Base-by-base conservation (phyloP, 768 basidiomycete genomes). In the Boletus rubescentipes region DNA sequence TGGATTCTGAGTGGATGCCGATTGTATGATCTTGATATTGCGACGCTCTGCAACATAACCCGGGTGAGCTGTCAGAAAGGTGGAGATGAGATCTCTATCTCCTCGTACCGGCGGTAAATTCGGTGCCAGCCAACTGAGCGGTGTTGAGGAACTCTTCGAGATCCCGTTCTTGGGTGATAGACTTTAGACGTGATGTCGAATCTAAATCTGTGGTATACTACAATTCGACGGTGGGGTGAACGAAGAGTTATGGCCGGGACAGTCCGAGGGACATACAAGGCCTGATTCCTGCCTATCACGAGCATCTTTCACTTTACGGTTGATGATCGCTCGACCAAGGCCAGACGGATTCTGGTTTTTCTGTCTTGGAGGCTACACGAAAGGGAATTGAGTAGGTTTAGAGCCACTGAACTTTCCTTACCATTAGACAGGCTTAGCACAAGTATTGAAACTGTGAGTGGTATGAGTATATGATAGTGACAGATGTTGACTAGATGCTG, bases 141-240 rank as follows among this genome's bases (percentile, higher is more conserved):
- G 92, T 97, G 66, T 84, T 95, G 51, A 99, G 72, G 69, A 99
- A 99, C 72, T 95, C 96, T 61, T 98, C 94, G 18, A 99, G 77
- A 75, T 98, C 94, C 51, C 85, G 77, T 73, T 99, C 96, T 73
- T 98, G 95, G 0, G 97, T 99, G 20, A 99, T 86, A 0, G 96
- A 98, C 67, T 87, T 84, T 35, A 99, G 79, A 32, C 85, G 85
- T 49, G 77, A 78, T 8, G 84, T 79, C 11, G 79, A 69, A 51
- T 90, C 87, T 18, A 85, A 46, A 62, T 96, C 93, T 2, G 89
- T 86, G 5, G 83, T 81, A 70, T 89, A 93, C 91, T 66, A 15
- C 14, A 3, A 31, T 18, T 37, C 7, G 3, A 18, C 14, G 23
- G 46, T 92, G 18, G 62, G 16, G 29, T 52, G 36, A 58, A 37